phyloP scores from a whole-genome alignment of 2,329 filamentous ascomycete genomes.

The Blumeria graminis region DNA sequence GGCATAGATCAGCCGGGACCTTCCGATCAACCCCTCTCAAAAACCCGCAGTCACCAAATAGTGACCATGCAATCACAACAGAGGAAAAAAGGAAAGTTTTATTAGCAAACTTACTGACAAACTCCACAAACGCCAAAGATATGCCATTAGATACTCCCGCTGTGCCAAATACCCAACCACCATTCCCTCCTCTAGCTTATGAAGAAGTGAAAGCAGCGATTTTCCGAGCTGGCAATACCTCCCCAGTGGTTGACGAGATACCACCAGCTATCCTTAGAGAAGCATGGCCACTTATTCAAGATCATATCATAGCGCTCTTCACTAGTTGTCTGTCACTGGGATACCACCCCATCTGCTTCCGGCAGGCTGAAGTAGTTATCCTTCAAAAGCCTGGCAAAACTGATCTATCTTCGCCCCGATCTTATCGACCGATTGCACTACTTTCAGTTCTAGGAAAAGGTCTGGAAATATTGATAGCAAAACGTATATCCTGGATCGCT shows the following conservation, averaged over 20 bases:
- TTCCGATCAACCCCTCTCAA: background rate
- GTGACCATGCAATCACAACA: background rate
- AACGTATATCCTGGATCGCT: background rate
- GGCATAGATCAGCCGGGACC: background rate
- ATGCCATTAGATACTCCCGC: background rate
- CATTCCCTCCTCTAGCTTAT: background rate
- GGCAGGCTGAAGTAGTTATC: background rate
- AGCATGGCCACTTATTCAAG: background rate
- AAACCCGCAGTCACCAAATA: background rate
- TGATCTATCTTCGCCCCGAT: background rate
- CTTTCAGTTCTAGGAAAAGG: background rate
- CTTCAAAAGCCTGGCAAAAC: background rate
- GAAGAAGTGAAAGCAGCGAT: background rate
- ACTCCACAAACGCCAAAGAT: background rate
- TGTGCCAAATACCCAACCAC: background rate
- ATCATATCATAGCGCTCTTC: background rate
- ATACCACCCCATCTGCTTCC: background rate
- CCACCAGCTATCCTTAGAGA: background rate
- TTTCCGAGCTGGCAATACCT: background rate
- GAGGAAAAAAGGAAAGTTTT: background rate
- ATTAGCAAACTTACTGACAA: background rate
- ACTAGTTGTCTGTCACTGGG: background rate
- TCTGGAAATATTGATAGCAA: background rate
- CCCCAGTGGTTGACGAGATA: background rate
- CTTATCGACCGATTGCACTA: background rate